Base-by-base conservation (phyloP, 176 grass and related monocot species). In the Carex kokanica region DNA sequence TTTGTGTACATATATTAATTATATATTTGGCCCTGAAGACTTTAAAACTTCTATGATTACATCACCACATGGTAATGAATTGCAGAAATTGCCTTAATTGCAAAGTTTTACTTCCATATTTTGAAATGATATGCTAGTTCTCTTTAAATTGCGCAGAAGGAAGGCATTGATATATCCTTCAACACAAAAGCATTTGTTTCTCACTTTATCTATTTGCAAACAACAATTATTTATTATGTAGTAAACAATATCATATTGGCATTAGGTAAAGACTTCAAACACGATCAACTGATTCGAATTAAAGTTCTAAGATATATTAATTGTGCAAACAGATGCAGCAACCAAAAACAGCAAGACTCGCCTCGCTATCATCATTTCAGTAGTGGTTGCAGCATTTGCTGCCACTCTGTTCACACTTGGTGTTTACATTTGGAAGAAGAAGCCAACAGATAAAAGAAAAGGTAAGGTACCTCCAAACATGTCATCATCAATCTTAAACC, bases 381-480 rank as follows among this genome's bases (percentile, higher is more conserved):
- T 63, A 78, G 21, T 57, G 23, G 61, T 78, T 47, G 11, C 20
- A 85, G 72, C 61, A 52, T 60, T 65, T 49, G 45, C 31, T 31
- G 41, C 61, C 12, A 52, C 47, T 23, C 70, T 85, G 74, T 55
- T 85, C 60, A 38, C 60, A 31, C 14, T 85, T 16, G 57, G 57
- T 41, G 45, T 75, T 79, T 78, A 41, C 59, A 64, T 85, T 78
- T 85, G 84, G 84, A 85, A 24, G 65, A 84, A 84, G 52, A 84
- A 55, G 25, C 54, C 17, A 47, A 84, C 8, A 58, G 11, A 84
- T 11, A 60, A 41, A 17, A 16, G 38, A 29, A 60, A 85, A 85
- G 55, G 53, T 85, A 85, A 85, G 78, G 0, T 24, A 51, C 6
- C 23, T 82, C 31, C 25, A 63, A 67, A 60, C 36, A 67, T 52